phyloP scores from a whole-genome alignment of 2,329 filamentous ascomycete genomes.

The Phaeoacremonium minimum region DNA sequence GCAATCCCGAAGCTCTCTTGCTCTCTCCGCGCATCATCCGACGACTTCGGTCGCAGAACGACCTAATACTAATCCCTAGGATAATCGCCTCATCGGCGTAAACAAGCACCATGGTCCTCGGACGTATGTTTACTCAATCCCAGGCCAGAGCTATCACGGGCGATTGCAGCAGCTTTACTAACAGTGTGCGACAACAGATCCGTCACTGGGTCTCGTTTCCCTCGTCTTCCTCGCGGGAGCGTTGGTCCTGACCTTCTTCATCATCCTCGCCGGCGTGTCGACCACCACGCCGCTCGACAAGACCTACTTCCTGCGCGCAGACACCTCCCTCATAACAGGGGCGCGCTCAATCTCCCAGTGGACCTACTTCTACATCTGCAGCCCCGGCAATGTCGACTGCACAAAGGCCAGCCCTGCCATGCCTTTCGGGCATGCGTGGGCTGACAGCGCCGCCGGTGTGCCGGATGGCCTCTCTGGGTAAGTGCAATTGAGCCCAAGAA shows the following conservation, averaged over 20 bases:
- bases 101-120: background rate
- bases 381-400: conserved; percentile 61
- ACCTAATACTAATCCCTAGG: no score
- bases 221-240: conserved; percentile 46
- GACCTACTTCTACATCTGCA: conserved; percentile 88
- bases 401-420: conserved; percentile 56
- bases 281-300: conserved; percentile 55
- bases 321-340: conserved; percentile 68
- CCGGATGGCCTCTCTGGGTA: conserved; percentile 44
- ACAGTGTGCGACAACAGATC: conserved; percentile 22
- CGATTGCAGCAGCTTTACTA: no score
- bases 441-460: conserved; percentile 36
- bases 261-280: conserved; percentile 53
- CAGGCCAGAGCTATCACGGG: no score
- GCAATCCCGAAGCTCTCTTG: conserved; percentile 4
- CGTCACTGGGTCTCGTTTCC: conserved; percentile 34
- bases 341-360: conserved; percentile 70
- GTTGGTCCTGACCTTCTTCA: conserved; percentile 52
- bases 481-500: no score
- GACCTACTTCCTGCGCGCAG: conserved; percentile 82
- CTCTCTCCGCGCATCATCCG: background rate
- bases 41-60: background rate
- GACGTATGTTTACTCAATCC: background rate
- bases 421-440: conserved; percentile 69
- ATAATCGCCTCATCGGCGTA: no score